phyloP scores from a whole-genome alignment of 1,139 yeast genomes.

The Geotrichum restrictum region DNA sequence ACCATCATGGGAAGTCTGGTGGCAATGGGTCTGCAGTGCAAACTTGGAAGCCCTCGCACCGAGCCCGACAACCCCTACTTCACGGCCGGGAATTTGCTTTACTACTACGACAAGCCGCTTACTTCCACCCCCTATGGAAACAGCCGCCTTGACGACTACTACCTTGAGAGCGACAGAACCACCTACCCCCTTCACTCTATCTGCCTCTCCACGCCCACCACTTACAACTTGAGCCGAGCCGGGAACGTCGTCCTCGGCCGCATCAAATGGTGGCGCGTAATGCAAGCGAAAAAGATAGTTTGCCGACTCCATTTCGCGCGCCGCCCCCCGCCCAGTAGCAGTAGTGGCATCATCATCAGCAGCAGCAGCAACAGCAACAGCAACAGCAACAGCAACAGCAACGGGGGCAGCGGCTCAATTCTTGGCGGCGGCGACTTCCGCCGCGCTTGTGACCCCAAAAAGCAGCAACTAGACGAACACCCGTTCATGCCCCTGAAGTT shows the following conservation, averaged over 20 bases:
- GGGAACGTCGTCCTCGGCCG: conserved; percentile 25
- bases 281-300: conserved; percentile 20
- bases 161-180: conserved; percentile 19
- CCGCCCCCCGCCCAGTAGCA: conserved; percentile 13
- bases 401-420: neutral
- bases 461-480: conserved; percentile 3
- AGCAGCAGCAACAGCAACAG: neutral
- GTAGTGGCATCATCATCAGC: neutral
- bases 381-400: too few relatives aligned
- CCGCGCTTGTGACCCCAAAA: conserved; percentile 6
- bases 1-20: conserved; percentile 22
- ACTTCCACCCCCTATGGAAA: neutral
- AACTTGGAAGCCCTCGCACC: conserved; percentile 13
- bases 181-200: conserved; percentile 20
- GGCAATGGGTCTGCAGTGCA: conserved; percentile 25
- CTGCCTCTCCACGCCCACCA: conserved; percentile 26
- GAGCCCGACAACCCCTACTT: neutral
- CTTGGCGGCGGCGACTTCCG: neutral
- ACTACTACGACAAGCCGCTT: neutral
- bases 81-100: neutral
- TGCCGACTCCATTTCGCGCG: conserved; percentile 17
- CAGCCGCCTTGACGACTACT: conserved; percentile 9
- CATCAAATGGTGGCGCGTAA: conserved; percentile 28
- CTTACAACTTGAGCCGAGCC: conserved; percentile 24
- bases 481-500: neutral